Conservation (phyloP, 352 stramenopile species). For the Detonula confervacea region DNA sequence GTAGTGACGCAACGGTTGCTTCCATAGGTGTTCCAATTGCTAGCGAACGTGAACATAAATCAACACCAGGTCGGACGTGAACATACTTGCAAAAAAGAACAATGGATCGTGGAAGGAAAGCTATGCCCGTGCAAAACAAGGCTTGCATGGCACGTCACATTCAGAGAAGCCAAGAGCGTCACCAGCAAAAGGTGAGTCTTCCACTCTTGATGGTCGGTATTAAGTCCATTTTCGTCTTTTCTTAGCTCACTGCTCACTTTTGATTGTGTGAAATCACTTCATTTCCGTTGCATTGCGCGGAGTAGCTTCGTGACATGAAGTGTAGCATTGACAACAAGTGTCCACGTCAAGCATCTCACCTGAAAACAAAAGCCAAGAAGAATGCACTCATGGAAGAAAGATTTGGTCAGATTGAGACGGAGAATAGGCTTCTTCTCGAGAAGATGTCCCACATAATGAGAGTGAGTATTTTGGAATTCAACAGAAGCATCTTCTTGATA, state of each 20-base stretch:
- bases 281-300: background rate
- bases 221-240: conserved; percentile 4
- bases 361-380: conserved; percentile 95
- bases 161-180: conserved; percentile 78
- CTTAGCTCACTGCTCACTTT: conserved; percentile 5
- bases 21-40: too few relatives aligned
- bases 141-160: conserved; percentile 80
- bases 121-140: conserved; percentile 85
- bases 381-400: conserved; percentile 96
- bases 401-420: conserved; percentile 93
- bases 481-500: conserved; percentile 1
- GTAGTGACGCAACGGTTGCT: too few relatives aligned
- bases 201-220: background rate
- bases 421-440: conserved; percentile 96
- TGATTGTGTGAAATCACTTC: conserved; percentile 21
- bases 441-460: conserved; percentile 96
- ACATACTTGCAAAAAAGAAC: conserved; percentile 8
- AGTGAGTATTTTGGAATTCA: conserved; percentile 42
- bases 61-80: background rate
- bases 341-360: conserved; percentile 86
- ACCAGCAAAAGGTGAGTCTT: conserved; percentile 73
- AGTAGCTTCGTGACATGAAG: conserved; percentile 87
- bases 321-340: conserved; percentile 95
- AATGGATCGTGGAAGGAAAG: conserved; percentile 83
- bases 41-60: too few relatives aligned